Percentiles rank a stretch among this genome's conserved stretches.
Evolutionary conservation across 2,329 filamentous ascomycete species (phyloP).

Genomic region (Colletotrichum godetiae): DNA sequence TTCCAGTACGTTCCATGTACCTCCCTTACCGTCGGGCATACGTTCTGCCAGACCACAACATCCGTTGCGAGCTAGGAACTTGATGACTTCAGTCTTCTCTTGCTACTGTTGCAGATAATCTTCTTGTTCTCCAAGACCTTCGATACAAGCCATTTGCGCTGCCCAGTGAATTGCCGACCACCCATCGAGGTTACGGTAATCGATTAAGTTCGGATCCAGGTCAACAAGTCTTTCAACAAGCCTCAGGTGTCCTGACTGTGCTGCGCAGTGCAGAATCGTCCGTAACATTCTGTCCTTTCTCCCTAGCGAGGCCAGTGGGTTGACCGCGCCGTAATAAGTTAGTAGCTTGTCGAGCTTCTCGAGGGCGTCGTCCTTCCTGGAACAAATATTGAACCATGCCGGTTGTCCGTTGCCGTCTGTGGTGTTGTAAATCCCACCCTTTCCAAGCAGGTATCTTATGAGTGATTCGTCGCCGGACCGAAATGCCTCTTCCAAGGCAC

Average conservation of each 20-base stretch:
- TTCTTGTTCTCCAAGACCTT: not conserved
- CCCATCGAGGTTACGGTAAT: not conserved
- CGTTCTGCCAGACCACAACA: not conserved
- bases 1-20: not conserved
- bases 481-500: not conserved
- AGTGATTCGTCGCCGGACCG: not conserved
- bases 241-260: not conserved
- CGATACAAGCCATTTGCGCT: not conserved
- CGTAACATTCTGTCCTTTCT: not conserved
- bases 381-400: not conserved
- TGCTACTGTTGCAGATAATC: not conserved
- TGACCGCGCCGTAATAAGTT: not conserved
- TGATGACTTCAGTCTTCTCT: not conserved
- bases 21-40: not conserved
- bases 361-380: not conserved
- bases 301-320: not conserved
- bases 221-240: not conserved
- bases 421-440: not conserved
- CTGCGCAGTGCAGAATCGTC: not conserved
- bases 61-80: not conserved
- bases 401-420: not conserved
- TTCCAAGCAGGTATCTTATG: not conserved
- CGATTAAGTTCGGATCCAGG: not conserved
- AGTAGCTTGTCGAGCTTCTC: not conserved
- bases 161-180: not conserved